Evolutionary conservation across 495 filamentous ascomycete species (phyloP), one percentile per base, ranked within the genome.

Genomic region (Penicillium turbatum): DNA sequence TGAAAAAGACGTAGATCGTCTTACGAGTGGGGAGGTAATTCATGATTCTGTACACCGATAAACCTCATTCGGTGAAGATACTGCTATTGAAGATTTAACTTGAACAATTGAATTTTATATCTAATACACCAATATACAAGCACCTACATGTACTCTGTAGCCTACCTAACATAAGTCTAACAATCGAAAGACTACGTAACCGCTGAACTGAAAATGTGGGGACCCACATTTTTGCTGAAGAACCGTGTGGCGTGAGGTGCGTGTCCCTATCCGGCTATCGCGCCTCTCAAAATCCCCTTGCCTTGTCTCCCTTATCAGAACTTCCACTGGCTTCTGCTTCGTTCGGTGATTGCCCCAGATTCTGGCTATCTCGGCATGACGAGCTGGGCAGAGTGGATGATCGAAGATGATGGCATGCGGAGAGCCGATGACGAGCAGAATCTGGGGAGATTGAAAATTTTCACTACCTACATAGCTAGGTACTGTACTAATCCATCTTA

Each of bases 161-260:
- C 21, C 21, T 24, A 24, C 21, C 30, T 31, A 31, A 9, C 30
- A 31, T n/a, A 24, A 24, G 21, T 24, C 21, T 24, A 24, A n/a
- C 21, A 2, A 24, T 24, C 21, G 19, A 16, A 11, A 15, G 15
- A n/a, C 44, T 48, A 38, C 32, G 34, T 38, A 51, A 51, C 42
- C 19, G 42, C 29, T 19, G 17, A 19, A 26, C 31, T 4, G 27
- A 34, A 42, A 52, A 51, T 56, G 63, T 63, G 63, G 60, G 42
- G 60, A 57, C 56, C 31, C 31, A 47, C 52, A 57, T 63, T 55
- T 57, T 46, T 27, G 0, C 47, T 62, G 56, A 65, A 56, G 59
- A 62, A 55, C 50, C 61, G 57, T 60, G 60, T 63, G 60, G 60
- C 62, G 56, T 63, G 62, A 61, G n/a, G 61, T 66, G 61, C 61